These are phyloP conservation scores for Schwanniomyces yamadae DNA, from an alignment of 805 yeast genomes.

Conservation along the genomic window DNA sequence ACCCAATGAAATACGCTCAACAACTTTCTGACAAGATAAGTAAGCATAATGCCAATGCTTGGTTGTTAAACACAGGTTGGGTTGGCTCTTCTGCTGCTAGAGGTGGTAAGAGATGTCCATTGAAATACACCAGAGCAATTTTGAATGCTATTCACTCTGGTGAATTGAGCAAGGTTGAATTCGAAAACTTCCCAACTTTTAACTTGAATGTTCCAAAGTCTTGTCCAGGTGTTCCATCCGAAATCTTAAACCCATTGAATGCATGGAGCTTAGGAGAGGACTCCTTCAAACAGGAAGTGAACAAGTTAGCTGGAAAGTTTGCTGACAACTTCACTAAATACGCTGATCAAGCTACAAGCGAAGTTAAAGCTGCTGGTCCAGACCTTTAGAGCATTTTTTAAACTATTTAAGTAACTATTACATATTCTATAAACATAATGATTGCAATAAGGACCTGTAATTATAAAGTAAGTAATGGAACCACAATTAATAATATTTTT, in stretches of 20 bases:
- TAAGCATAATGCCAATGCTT: conserved; percentile 85
- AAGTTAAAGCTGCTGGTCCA: conserved; percentile 95
- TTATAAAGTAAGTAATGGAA: too few relatives aligned
- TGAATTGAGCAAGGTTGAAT: conserved; percentile 73
- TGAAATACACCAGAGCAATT: conserved; percentile 96
- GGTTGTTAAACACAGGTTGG: conserved; percentile 99
- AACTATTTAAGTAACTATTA: neutral
- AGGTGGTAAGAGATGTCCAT: conserved; percentile 97
- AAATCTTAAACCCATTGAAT: conserved; percentile 81
- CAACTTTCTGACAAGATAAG: conserved; percentile 92
- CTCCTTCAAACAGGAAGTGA: conserved; percentile 40
- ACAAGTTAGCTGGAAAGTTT: conserved; percentile 72
- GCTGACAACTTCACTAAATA: conserved; percentile 85
- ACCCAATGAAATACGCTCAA: conserved; percentile 97
- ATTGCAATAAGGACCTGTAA: too few relatives aligned
- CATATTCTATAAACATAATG: too few relatives aligned
- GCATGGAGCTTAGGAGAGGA: conserved; percentile 61
- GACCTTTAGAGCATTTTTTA: conserved; percentile 22
- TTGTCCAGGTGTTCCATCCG: conserved; percentile 79
- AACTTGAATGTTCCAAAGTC: conserved; percentile 83
- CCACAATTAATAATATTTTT: too few relatives aligned
- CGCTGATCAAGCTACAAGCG: conserved; percentile 75
- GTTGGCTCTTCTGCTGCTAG: conserved; percentile 87
- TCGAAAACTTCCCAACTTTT: conserved; percentile 82
- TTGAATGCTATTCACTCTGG: conserved; percentile 94